Conservation (phyloP, 768 basidiomycete genomes). For the Boletus sensibilis region DNA sequence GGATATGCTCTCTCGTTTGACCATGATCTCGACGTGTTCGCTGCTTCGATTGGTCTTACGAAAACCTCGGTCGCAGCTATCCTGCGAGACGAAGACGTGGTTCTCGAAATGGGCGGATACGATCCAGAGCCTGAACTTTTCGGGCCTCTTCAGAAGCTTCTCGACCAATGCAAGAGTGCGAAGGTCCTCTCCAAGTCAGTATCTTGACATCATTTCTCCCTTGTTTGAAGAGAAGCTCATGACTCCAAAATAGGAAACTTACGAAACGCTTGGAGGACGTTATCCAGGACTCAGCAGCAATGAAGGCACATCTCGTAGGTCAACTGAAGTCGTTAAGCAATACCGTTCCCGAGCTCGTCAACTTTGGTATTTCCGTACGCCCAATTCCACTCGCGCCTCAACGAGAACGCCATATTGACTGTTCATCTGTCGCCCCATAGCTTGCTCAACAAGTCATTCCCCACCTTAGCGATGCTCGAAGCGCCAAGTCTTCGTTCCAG, state of each 20-base stretch:
- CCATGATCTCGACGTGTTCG: constrained; percentile 90
- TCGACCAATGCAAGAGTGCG: constrained; percentile 79
- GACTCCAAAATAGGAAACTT: constrained; percentile 66
- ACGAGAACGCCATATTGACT: not conserved
- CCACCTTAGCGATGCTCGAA: constrained; percentile 78
- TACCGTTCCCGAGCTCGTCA: constrained; percentile 75
- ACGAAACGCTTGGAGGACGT: constrained; percentile 83
- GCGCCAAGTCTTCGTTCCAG: constrained; percentile 76
- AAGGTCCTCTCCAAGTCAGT: constrained; percentile 77
- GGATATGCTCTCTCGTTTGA: constrained; percentile 82
- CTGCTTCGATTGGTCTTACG: constrained; percentile 85
- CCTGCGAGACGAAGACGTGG: constrained; percentile 75
- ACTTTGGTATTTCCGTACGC: constrained; percentile 86
- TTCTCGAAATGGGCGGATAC: constrained; percentile 69
- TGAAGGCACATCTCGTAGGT: constrained; percentile 67
- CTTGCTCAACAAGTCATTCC: constrained; percentile 88
- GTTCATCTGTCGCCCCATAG: constrained; percentile 37
- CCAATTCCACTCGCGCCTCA: not conserved
- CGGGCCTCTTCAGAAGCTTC: constrained; percentile 74
- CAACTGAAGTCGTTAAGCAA: constrained; percentile 74
- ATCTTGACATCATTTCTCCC: not conserved
- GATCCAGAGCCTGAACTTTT: constrained; percentile 76
- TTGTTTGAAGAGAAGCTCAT: constrained; percentile 1
- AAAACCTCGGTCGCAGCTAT: constrained; percentile 80
- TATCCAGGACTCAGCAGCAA: constrained; percentile 63